A percentile compares a stretch with the other conserved stretches of the same genome.
Evolutionary conservation across 1,284 basidiomycete species (phyloP).

Genomic region (Apiotrichum sp.): DNA sequence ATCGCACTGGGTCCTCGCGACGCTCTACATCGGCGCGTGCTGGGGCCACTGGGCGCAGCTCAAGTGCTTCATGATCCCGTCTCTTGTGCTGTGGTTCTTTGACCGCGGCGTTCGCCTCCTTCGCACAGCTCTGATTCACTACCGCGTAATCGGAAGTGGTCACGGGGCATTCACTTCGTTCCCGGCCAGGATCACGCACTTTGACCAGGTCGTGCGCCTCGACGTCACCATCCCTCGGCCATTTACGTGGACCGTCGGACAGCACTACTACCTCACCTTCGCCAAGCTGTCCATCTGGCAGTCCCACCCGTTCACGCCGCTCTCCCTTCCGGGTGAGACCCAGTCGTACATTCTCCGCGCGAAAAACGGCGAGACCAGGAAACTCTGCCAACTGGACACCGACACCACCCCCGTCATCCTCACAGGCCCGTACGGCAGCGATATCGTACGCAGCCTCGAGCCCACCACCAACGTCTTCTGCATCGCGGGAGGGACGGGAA

Average conservation of each 20-base stretch:
- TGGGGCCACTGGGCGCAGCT: constrained; percentile 30
- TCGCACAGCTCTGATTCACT: constrained; percentile 28
- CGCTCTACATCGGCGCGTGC: constrained; percentile 33
- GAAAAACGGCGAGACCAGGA: constrained; percentile 25
- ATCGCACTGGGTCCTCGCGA: constrained; percentile 32
- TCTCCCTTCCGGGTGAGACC: constrained; percentile 19
- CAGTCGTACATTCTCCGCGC: constrained; percentile 28
- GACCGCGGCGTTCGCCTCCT: constrained; percentile 24
- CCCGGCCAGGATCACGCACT: constrained; percentile 19
- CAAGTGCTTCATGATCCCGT: constrained; percentile 33
- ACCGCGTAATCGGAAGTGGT: constrained; percentile 23
- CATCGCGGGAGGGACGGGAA: constrained; percentile 32
- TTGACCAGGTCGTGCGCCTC: constrained; percentile 23
- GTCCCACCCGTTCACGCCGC: constrained; percentile 33
- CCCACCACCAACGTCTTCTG: constrained; percentile 34
- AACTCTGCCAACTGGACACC: background rate
- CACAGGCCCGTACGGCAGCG: constrained; percentile 26
- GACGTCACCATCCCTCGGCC: constrained; percentile 20
- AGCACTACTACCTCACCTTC: constrained; percentile 35
- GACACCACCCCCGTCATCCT: constrained; percentile 24
- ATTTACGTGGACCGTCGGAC: constrained; percentile 20
- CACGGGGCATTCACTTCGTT: constrained; percentile 26
- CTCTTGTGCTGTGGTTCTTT: constrained; percentile 25
- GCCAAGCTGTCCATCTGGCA: constrained; percentile 28
- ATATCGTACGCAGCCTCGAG: constrained; percentile 11